These are phyloP conservation scores for Aspergillus sp. DNA, from an alignment of 2,329 filamentous ascomycete species.

Conservation along the genomic window DNA sequence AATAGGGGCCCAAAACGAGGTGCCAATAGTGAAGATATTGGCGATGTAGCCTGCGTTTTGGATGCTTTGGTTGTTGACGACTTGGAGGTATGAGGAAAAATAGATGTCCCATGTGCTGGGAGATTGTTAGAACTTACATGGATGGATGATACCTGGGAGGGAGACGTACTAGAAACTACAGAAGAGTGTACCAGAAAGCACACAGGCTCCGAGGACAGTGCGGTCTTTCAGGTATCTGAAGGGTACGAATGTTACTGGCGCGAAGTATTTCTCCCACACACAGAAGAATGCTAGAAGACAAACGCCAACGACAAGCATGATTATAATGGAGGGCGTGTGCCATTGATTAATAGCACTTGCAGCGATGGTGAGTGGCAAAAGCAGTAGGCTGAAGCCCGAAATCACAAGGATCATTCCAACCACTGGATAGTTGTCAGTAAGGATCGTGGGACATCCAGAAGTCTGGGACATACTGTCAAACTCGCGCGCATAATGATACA, in stretches of 20 bases:
- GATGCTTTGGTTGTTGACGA: conserved; percentile 26
- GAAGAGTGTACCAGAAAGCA: conserved; percentile 12
- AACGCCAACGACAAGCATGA: conserved; percentile 46
- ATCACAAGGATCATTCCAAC: conserved; percentile 53
- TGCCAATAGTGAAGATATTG: conserved; percentile 45
- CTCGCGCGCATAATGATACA: conserved; percentile 47
- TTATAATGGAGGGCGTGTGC: conserved; percentile 40
- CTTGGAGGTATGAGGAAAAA: conserved; percentile 31
- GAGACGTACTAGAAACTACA: background rate
- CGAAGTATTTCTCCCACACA: conserved; percentile 45
- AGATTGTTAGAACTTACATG: background rate
- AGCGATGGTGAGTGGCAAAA: conserved; percentile 43
- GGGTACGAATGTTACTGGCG: conserved; percentile 25
- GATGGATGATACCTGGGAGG: conserved; percentile 9
- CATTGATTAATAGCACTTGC: conserved; percentile 29
- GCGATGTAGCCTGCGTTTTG: conserved; percentile 33
- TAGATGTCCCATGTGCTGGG: conserved; percentile 22
- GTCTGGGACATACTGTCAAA: conserved; percentile 43
- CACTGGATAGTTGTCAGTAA: conserved; percentile 16
- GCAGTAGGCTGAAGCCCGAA: conserved; percentile 47
- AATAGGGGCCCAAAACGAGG: conserved; percentile 48
- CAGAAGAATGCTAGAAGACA: conserved; percentile 45
- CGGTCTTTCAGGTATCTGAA: conserved; percentile 34
- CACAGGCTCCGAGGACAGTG: conserved; percentile 20
- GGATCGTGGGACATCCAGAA: background rate